Evolutionary conservation across 768 basidiomycete species (phyloP).

Genomic region (Xerocomus brunneocitrinus): DNA sequence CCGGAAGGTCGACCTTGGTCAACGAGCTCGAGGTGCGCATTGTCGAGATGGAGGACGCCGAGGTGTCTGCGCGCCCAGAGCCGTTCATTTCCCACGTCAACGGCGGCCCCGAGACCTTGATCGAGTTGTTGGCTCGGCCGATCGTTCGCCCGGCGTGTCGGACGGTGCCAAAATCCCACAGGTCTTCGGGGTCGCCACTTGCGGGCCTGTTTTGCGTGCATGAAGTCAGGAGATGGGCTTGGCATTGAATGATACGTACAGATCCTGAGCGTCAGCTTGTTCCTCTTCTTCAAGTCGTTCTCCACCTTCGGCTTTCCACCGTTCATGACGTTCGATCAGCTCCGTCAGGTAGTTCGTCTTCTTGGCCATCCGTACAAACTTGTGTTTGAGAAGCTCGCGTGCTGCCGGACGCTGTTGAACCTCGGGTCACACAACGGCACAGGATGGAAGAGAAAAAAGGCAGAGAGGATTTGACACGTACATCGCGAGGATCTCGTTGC

Average conservation of each 20-base stretch:
- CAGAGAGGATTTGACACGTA: constrained; percentile 34
- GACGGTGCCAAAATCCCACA: constrained; percentile 98
- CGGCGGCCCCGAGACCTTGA: constrained; percentile 60
- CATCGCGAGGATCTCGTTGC: constrained; percentile 90
- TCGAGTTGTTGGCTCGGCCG: constrained; percentile 55
- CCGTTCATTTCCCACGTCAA: constrained; percentile 80
- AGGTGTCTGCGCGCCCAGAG: constrained; percentile 37
- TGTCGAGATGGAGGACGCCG: constrained; percentile 34
- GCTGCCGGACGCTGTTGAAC: constrained; percentile 78
- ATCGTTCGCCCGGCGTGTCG: constrained; percentile 70
- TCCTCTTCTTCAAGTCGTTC: constrained; percentile 71
- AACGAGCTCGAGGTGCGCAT: constrained; percentile 39
- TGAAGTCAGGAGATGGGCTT: neutral
- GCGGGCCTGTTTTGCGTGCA: constrained; percentile 38
- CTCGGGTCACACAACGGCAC: constrained; percentile 11
- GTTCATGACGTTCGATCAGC: constrained; percentile 89
- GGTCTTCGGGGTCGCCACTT: constrained; percentile 65
- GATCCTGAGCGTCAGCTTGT: constrained; percentile 53
- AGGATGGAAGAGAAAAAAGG: constrained; percentile 1
- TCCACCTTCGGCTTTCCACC: constrained; percentile 90
- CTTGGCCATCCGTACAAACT: constrained; percentile 92
- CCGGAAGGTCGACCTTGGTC: constrained; percentile 58
- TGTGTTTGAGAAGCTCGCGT: constrained; percentile 93
- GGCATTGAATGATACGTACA: constrained; percentile 41
- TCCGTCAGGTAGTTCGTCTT: constrained; percentile 94